Evolutionary conservation across 352 stramenopile species (phyloP), one percentile per base, ranked within the genome.

Genomic region (Phytophthora sojae): DNA sequence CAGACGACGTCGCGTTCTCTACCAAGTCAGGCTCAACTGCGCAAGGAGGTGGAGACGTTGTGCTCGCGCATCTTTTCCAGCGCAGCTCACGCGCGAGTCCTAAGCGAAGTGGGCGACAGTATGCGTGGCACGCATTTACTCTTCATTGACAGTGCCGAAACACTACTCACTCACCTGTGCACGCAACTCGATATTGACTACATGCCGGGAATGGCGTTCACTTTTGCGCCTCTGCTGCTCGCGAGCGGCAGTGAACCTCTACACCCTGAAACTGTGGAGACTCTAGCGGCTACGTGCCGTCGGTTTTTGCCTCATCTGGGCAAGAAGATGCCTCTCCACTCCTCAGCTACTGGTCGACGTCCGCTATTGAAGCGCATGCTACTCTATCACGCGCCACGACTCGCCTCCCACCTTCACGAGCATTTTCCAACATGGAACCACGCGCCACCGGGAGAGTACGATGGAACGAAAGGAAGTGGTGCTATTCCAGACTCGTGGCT

Each of bases 141-240:
- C 6, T 93, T 95, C 59, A 91, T 94, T 45, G 86, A 96, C 65
- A 88, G 76, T 45, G 83, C 86, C 23, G 89, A 96, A 71, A 88
- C 88, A 8, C 62, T 95, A 15, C 19, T 94, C 26, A 91, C 85
- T 23, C 79, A 89, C 53, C 23, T 92, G 26, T 94, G 86, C 63
- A 90, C 89, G 44, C 80, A 85, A 14, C 76, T 94, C 15, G 51
- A 72, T 17, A 67, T 91, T 15, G 83, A 90, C 45, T 94, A 94
- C 51, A 64, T 65, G 4, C 44, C 75, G 1, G 84, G 82, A 1
- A 75, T 93, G 58, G 82, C 67, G 17, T 66, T 81, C 45, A 83
- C 81, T 21, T 92, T 94, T 37, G 76, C 81, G 0, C 85, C 89
- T 1, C 55, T 92, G 44, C 63, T 94, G 26, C 57, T 83, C 4